These are phyloP conservation scores for Spathaspora hagerdaliae DNA, from an alignment of 805 yeast species.

Conservation along the genomic window DNA sequence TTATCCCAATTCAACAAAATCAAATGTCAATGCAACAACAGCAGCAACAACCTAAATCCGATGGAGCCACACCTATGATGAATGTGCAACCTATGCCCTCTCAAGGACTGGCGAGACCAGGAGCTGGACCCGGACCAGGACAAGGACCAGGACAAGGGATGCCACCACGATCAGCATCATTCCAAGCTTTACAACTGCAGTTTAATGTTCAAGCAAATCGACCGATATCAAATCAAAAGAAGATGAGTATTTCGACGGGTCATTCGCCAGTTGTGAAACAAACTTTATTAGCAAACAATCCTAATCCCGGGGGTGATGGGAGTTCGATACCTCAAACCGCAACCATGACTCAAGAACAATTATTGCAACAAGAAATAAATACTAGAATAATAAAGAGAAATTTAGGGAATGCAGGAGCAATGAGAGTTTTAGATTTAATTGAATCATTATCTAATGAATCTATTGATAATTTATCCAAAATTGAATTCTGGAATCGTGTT, in stretches of 20 bases:
- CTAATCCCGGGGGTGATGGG: slow-evolving; percentile 6
- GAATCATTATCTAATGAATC: slow-evolving; percentile 36
- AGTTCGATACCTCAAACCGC: slow-evolving; percentile 5
- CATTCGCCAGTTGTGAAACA: slow-evolving; percentile 10
- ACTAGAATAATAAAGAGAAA: slow-evolving; percentile 34
- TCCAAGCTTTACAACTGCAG: background rate
- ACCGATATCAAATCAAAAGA: background rate
- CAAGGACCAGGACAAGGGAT: background rate
- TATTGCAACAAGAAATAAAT: slow-evolving; percentile 25
- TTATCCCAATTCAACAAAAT: slow-evolving; percentile 6
- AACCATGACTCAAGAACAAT: slow-evolving; percentile 11
- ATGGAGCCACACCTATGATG: background rate
- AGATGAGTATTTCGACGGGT: slow-evolving; percentile 14
- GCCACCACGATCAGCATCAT: background rate
- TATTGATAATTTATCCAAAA: slow-evolving; percentile 19
- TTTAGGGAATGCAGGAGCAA: slow-evolving; percentile 39
- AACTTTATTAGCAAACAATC: slow-evolving; percentile 3
- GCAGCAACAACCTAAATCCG: slow-evolving; percentile 13
- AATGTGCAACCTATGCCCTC: background rate
- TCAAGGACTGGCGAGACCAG: background rate
- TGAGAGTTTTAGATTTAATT: slow-evolving; percentile 35
- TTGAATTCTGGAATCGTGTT: slow-evolving; percentile 36
- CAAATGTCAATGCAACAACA: slow-evolving; percentile 23
- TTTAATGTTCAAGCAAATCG: background rate
- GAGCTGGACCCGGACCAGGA: background rate